Conservation (phyloP, 176 grass and related monocot genomes). For the Hordeum vulgare region MorexV3_pseudomolecules_assembly NC_058519.1:13316545-13317044, state of each 20-base stretch:
- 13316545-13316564: background rate
- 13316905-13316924: conserved; percentile 23
- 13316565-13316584: conserved; percentile 5
- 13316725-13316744: background rate
- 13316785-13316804: no score
- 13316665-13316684: background rate
- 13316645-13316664: background rate
- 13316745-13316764: background rate
- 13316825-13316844: no score
- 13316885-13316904: conserved; percentile 34
- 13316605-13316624: no score
- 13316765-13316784: background rate
- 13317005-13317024: background rate
- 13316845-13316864: background rate
- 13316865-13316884: conserved; percentile 22
- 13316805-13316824: no score
- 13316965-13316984: conserved; percentile 55
- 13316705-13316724: conserved; percentile 4
- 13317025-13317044: background rate
- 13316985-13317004: background rate
- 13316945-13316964: conserved; percentile 45
- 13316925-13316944: conserved; percentile 29
- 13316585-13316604: no score
- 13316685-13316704: background rate
- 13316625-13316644: background rate